Base-by-base conservation (phyloP, 257 asterid genomes). In the Henckelia pumila region DNA sequence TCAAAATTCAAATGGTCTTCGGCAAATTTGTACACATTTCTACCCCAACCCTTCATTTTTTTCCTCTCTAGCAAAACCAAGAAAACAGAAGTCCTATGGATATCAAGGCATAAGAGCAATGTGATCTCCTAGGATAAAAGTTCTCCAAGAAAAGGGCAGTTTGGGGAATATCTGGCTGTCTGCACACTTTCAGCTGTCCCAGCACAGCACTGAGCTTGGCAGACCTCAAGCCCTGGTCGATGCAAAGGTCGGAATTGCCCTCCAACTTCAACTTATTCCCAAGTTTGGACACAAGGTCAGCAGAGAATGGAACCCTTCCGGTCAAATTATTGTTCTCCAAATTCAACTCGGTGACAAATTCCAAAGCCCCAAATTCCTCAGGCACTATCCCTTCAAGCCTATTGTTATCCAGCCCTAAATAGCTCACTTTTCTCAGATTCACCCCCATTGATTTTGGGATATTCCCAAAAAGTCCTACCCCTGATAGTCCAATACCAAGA, bases 191-290 rank as follows among this genome's bases (percentile, higher is more conserved):
- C 24, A 89, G 76, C 56, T 74, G 73, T 20, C 82, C 85, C 67
- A 79, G 19, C 44, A 57, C 66, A 59, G 72, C 77, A 73, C 77
- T 78, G 72, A 79, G 63, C 58, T 77, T 80, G 2, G 80, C 79
- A 73, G 76, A 81, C 74, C 61, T 73, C 68, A 82, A 67, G 3
- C 75, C 88, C 23, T 84, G 82, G 23, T 82, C 97, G 16, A 77
- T 57, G 33, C 98, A 92, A 72, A 92, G 86, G 75, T 83, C 84
- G 71, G 80, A 76, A 75, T 92, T 92, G 73, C 98, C 98, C 77
- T 82, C 77, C 89, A 89, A 28, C 83, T 80, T 92, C 86, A 92
- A 63, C 80, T 86, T 92, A 20, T 68, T 79, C n/a, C 96, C 96
- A 26, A 84, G 69, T 66, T 66, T 86, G 10, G 86, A 71, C 3